These are phyloP conservation scores for Mercurialis annua DNA, from an alignment of 345 rosid species.

Conservation along the genomic window DNA sequence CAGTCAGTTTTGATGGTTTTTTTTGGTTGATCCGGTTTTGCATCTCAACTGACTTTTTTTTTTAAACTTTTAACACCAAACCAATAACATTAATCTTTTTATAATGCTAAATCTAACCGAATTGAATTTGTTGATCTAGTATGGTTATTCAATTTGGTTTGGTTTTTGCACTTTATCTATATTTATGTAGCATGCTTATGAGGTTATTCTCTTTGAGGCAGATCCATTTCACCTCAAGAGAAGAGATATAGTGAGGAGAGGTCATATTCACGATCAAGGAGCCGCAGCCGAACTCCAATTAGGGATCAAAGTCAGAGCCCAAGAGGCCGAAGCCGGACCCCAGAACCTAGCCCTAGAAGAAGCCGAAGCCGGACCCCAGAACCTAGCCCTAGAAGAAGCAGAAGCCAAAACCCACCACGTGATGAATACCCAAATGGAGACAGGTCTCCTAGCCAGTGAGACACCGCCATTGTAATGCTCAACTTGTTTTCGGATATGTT, in stretches of 20 bases:
- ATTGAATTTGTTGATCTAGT: too few relatives aligned
- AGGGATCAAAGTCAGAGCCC: slow-evolving; percentile 28
- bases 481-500: slow-evolving; percentile 2
- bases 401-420: slow-evolving; percentile 32
- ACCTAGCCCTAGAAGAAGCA: slow-evolving; percentile 24
- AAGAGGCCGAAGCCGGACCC: slow-evolving; percentile 21
- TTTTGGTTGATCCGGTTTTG: too few relatives aligned
- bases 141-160: background rate
- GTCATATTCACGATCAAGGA: slow-evolving; percentile 49
- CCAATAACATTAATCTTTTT: too few relatives aligned
- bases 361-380: slow-evolving; percentile 20
- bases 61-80: too few relatives aligned
- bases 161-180: background rate
- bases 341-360: slow-evolving; percentile 10
- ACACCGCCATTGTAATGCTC: background rate
- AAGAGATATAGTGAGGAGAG: slow-evolving; percentile 28
- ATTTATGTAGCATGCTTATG: background rate
- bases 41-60: too few relatives aligned
- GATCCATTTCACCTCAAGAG: slow-evolving; percentile 31
- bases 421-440: slow-evolving; percentile 42
- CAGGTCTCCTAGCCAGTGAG: slow-evolving; percentile 73
- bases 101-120: too few relatives aligned
- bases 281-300: slow-evolving; percentile 58
- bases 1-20: too few relatives aligned
- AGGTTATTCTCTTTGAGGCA: slow-evolving; percentile 22